Conservation (phyloP, 2,329 filamentous ascomycete genomes). For the Penicillium polonicum region DNA sequence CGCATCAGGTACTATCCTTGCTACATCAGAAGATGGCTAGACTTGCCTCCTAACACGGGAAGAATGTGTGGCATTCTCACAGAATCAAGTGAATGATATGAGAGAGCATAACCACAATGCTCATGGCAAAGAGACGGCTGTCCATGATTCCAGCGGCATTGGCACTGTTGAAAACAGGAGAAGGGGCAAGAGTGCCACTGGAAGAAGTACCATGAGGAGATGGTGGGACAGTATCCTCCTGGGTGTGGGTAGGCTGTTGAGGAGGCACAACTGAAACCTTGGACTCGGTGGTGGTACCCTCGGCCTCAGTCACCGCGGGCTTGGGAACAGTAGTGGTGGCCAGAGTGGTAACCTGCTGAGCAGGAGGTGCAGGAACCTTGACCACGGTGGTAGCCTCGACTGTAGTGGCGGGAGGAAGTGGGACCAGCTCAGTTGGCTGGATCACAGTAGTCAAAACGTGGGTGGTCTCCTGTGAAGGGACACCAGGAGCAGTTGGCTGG, state of each 20-base stretch:
- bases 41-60: not conserved
- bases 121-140: constrained; percentile 3
- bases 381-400: not conserved
- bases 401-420: not conserved
- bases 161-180: constrained; percentile 9
- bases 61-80: not conserved
- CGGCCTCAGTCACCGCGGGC: not conserved
- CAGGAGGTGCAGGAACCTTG: constrained; percentile 1
- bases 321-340: constrained; percentile 1
- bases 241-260: not conserved
- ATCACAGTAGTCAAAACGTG: not conserved
- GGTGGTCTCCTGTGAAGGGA: not conserved
- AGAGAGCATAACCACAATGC: not conserved
- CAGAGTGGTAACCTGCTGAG: not conserved
- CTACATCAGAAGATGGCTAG: constrained; percentile 3
- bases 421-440: not conserved
- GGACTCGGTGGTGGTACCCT: not conserved
- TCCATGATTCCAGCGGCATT: not conserved
- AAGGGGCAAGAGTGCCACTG: not conserved
- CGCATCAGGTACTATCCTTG: not conserved
- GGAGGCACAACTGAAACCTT: not conserved
- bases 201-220: not conserved
- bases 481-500: not conserved
- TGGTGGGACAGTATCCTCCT: not conserved
- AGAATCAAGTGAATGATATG: not conserved